Evolutionary conservation across 2,329 filamentous ascomycete species (phyloP), one percentile per base, ranked within the genome.

Genomic region (Sphaceloma murrayae): DNA sequence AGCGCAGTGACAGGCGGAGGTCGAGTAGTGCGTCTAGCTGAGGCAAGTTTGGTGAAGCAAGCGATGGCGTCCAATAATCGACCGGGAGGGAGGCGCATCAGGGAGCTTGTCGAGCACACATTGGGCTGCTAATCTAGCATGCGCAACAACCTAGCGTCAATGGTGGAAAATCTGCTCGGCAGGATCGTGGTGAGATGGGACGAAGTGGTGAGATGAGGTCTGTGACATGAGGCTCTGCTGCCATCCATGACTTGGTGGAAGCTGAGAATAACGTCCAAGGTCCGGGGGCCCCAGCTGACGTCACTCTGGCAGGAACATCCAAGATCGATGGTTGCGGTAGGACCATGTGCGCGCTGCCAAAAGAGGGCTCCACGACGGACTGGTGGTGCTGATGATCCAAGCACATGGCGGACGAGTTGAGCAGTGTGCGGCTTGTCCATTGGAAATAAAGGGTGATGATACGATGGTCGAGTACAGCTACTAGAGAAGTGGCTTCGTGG

Each of bases 291-390:
- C n/a, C n/a, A n/a, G n/a, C 30, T 40, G 36, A 40, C 36, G 36
- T 40, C 36, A 40, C 36, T n/a, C n/a, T n/a, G n/a, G n/a, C n/a
- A 30, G 36, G 36, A 40, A 27, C 22, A 40, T 40, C n/a, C n/a
- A n/a, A n/a, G n/a, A n/a, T n/a, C n/a, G n/a, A n/a, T n/a, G n/a
- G n/a, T n/a, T n/a, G n/a, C n/a, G n/a, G n/a, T n/a, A n/a, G n/a
- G n/a, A n/a, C n/a, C n/a, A n/a, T n/a, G n/a, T n/a, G n/a, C n/a
- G n/a, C n/a, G n/a, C n/a, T n/a, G n/a, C n/a, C n/a, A n/a, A n/a
- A n/a, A n/a, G n/a, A n/a, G n/a, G n/a, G n/a, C n/a, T n/a, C n/a
- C n/a, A n/a, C n/a, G n/a, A n/a, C n/a, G n/a, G n/a, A n/a, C n/a
- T n/a, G n/a, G n/a, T n/a, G n/a, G n/a, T n/a, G n/a, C n/a, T 38